Evolutionary conservation across 169 alveolate genomes (phyloP).

Genomic region (Plasmodium vivax): DNA sequence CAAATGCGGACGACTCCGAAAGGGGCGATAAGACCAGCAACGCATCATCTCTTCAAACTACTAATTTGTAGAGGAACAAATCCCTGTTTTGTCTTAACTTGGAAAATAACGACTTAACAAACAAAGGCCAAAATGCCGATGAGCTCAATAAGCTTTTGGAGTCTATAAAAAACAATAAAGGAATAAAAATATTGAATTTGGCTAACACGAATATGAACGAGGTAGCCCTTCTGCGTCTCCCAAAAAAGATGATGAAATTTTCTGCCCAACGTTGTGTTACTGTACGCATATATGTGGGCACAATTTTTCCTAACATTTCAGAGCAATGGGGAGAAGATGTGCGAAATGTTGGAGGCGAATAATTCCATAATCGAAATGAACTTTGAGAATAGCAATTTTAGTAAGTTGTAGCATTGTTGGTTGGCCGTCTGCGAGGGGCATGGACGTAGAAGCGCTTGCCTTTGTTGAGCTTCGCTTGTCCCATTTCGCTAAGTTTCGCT

Average conservation of each 20-base stretch:
- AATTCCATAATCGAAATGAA: conserved; percentile 52
- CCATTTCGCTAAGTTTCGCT: background rate
- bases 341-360: conserved; percentile 26
- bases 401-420: conserved; percentile 21
- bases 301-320: background rate
- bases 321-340: conserved; percentile 57
- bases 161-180: conserved; percentile 38
- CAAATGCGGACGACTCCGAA: background rate
- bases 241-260: background rate
- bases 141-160: conserved; percentile 36
- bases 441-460: background rate
- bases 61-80: conserved; percentile 59
- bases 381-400: conserved; percentile 59
- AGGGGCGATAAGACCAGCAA: background rate
- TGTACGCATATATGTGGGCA: background rate
- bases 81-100: conserved; percentile 33
- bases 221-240: background rate
- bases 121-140: conserved; percentile 26
- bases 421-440: background rate
- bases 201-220: conserved; percentile 66
- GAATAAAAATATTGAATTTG: conserved; percentile 44
- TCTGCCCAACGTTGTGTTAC: background rate
- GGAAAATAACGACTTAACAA: conserved; percentile 68
- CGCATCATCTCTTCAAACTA: background rate
- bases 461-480: background rate